Conservation (phyloP, 306 rosid species). For the Lathyrus tuberosus region DNA sequence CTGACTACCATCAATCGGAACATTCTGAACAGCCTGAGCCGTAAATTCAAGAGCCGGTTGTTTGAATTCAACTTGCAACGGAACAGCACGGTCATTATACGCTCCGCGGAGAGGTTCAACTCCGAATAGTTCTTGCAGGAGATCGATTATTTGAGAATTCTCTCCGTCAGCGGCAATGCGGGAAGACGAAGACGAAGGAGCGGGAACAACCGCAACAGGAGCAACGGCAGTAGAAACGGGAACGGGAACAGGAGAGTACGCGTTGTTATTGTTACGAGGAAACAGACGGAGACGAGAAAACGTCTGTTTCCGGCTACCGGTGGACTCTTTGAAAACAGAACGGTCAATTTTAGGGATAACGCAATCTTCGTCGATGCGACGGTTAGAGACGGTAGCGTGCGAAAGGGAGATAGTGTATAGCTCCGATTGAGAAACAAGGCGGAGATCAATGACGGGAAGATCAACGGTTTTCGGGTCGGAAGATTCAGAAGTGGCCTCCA, state of each 20-base stretch:
- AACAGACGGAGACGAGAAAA: conserved; percentile 78
- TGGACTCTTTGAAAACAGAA: conserved; percentile 86
- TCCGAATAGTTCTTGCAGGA: conserved; percentile 63
- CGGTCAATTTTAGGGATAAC: conserved; percentile 85
- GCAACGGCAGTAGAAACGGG: background rate
- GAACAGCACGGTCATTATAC: conserved; percentile 37
- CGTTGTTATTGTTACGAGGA: conserved; percentile 57
- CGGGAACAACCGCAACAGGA: conserved; percentile 23
- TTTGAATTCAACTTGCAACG: conserved; percentile 42
- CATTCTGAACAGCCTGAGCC: background rate
- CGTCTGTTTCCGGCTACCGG: conserved; percentile 93
- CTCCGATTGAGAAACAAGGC: conserved; percentile 72
- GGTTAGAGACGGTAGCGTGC: conserved; percentile 42
- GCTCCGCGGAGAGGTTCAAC: conserved; percentile 45
- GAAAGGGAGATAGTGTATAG: conserved; percentile 64
- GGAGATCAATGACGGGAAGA: conserved; percentile 67
- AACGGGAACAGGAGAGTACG: conserved; percentile 16
- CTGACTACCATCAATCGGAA: conserved; percentile 32
- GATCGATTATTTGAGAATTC: conserved; percentile 48
- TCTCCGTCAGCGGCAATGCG: conserved; percentile 48
- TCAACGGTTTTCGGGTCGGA: conserved; percentile 39
- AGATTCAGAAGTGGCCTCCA: conserved; percentile 59
- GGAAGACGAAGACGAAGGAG: conserved; percentile 34
- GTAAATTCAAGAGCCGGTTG: conserved; percentile 23
- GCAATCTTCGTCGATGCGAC: conserved; percentile 49